Percentiles rank a stretch among this genome's conserved stretches.
Conservation (phyloP, 306 rosid species). For the Begonia loranthoides region DNA sequence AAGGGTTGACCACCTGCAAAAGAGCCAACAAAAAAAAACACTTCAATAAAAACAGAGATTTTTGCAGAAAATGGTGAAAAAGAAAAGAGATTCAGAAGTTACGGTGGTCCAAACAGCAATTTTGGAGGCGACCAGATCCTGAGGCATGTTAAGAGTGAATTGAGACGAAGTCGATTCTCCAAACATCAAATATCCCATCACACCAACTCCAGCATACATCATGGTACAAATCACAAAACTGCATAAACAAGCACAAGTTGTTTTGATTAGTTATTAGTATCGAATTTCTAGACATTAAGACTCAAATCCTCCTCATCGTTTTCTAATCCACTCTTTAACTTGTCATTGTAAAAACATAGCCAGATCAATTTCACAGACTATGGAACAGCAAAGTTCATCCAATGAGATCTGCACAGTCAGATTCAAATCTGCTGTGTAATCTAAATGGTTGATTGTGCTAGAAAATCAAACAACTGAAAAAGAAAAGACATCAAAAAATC, state of each 20-base stretch:
- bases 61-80: not conserved
- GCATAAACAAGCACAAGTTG: slow-evolving; percentile 1
- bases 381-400: no score
- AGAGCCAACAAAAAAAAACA: slow-evolving; percentile 7
- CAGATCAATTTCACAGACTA: no score
- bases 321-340: no score
- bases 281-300: no score
- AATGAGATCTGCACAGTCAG: no score
- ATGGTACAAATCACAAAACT: slow-evolving; percentile 68
- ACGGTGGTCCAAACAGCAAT: slow-evolving; percentile 99
- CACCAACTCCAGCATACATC: slow-evolving; percentile 75
- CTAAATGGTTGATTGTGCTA: no score
- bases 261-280: no score
- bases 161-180: slow-evolving; percentile 74
- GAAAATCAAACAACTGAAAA: no score
- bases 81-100: slow-evolving; percentile 14
- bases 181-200: slow-evolving; percentile 91
- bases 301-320: no score
- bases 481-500: no score
- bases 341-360: no score
- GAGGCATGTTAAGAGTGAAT: slow-evolving; percentile 93
- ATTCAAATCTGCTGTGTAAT: no score
- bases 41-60: slow-evolving; percentile 1
- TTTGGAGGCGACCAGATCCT: slow-evolving; percentile 68
- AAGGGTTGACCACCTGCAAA: slow-evolving; percentile 96